Base-by-base conservation (phyloP, 139 green algal genomes). In the Pycnococcus provasolii region DNA sequence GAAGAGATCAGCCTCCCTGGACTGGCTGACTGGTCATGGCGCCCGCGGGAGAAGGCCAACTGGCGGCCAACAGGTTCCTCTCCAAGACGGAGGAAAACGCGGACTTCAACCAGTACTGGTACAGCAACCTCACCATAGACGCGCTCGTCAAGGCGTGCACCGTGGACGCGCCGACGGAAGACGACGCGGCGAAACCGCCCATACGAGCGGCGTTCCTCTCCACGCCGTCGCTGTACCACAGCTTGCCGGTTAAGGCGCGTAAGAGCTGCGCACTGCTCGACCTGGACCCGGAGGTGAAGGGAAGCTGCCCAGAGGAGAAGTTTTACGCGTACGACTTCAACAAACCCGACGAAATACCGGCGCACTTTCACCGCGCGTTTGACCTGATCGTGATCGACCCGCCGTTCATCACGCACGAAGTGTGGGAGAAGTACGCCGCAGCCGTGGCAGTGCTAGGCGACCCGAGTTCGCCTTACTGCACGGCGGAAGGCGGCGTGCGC, bases 401-500 rank as follows among this genome's bases (percentile, higher is more conserved):
- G 41, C 85, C 85, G 3, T 90, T 90, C 74, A 88, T 90, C 73
- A 89, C 81, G 6, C 26, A 71, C 44, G 83, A 87, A 52, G 82
- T 88, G 15, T 90, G 85, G 85, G 64, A 72, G 40, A 77, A 83
- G 57, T 90, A 90, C 46, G 73, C 80, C 40, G 57, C 67, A 39
- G 71, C 84, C 3, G 69, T 79, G 1, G 26, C 26, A 26, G 26
- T 26, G 26, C 26, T 26, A 26, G 26, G 26, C 26, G 26, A 26
- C 26, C 26, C 26, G 26, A 26, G 26, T 26, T 26, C 26, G 26
- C 26, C 26, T 26, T 26, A 26, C 26, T 26, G 26, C 26, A 26
- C 26, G 26, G 26, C 26, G 26, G 26, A 26, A 26, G 26, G 26
- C 26, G 26, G 26, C 26, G 75, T 74, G 53, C 65, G 85, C 46